Percentiles rank a stretch among this genome's conserved stretches.
phyloP scores from a whole-genome alignment of 2,329 filamentous ascomycete species.

The Ophiocordyceps camponoti-floridani region DNA sequence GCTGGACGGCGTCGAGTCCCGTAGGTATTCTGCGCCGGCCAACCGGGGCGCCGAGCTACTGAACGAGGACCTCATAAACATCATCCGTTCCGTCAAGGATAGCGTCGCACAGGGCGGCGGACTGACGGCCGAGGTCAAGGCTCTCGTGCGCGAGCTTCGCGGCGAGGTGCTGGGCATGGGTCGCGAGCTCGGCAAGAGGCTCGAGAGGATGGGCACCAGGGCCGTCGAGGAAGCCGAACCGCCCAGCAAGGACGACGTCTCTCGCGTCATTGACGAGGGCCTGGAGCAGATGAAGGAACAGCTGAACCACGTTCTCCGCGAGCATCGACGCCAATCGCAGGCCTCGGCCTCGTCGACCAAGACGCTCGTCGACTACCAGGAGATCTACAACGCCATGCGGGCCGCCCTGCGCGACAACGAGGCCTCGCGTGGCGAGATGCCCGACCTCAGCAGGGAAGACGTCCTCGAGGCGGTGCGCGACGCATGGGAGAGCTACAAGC shows the following conservation, averaged over 20 bases:
- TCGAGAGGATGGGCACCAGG: constrained; percentile 48
- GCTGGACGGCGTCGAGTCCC: constrained; percentile 22
- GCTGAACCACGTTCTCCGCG: constrained; percentile 60
- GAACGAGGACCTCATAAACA: constrained; percentile 64
- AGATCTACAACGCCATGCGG: constrained; percentile 73
- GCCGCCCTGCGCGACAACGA: constrained; percentile 51
- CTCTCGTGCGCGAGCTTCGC: constrained; percentile 71
- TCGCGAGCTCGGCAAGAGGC: constrained; percentile 66
- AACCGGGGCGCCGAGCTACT: constrained; percentile 33
- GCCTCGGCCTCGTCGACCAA: constrained; percentile 43
- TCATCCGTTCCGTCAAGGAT: constrained; percentile 77
- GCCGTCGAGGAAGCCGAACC: constrained; percentile 27
- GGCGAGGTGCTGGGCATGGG: constrained; percentile 93
- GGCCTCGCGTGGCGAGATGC: constrained; percentile 18
- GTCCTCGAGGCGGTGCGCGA: constrained; percentile 76
- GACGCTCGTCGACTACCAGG: constrained; percentile 53
- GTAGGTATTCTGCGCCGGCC: constrained; percentile 25
- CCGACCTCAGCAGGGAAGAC: constrained; percentile 52
- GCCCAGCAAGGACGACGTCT: constrained; percentile 50
- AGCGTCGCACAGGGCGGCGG: constrained; percentile 79
- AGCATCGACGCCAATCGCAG: constrained; percentile 52
- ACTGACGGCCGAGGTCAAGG: constrained; percentile 81
- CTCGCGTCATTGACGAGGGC: constrained; percentile 61
- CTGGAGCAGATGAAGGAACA: constrained; percentile 70
- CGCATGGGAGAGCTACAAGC: constrained; percentile 88